Percentiles rank a stretch among this genome's conserved stretches.
Evolutionary conservation across 2,329 filamentous ascomycete species (phyloP).

Genomic region (Fusarium xylarioides): DNA sequence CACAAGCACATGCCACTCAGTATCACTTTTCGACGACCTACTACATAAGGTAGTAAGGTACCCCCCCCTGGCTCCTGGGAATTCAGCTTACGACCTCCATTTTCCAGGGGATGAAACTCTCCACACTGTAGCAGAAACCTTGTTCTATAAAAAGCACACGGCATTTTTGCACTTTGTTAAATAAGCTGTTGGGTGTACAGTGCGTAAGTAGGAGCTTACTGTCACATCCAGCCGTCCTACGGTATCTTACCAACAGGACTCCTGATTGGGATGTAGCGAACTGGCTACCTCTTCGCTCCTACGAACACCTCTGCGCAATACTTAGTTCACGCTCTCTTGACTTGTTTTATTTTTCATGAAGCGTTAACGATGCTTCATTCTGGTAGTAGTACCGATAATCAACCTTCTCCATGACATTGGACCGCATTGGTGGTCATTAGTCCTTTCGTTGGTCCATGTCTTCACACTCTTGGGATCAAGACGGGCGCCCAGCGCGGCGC

Average conservation of each 20-base stretch:
- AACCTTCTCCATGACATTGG: conserved; percentile 33
- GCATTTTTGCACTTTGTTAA: not conserved
- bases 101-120: conserved; percentile 17
- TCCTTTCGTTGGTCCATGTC: conserved; percentile 43
- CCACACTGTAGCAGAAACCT: conserved; percentile 37
- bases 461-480: conserved; percentile 40
- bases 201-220: conserved; percentile 16
- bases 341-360: not conserved
- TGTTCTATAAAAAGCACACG: conserved; percentile 38
- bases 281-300: conserved; percentile 29
- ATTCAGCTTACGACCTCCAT: conserved; percentile 26
- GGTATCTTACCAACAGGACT: conserved; percentile 22
- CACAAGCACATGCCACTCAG: conserved; percentile 38
- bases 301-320: conserved; percentile 11
- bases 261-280: conserved; percentile 29
- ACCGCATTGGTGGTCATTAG: conserved; percentile 34
- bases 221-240: conserved; percentile 21
- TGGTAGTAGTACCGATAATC: conserved; percentile 5
- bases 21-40: conserved; percentile 4
- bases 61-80: not conserved
- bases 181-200: conserved; percentile 27
- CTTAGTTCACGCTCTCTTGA: conserved; percentile 17
- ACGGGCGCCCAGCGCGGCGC: conserved; percentile 40
- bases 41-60: no score
- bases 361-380: conserved; percentile 35